Evolutionary conservation across 2,329 filamentous ascomycete genomes (phyloP).

Genomic region (Mollisia scopiformis): DNA sequence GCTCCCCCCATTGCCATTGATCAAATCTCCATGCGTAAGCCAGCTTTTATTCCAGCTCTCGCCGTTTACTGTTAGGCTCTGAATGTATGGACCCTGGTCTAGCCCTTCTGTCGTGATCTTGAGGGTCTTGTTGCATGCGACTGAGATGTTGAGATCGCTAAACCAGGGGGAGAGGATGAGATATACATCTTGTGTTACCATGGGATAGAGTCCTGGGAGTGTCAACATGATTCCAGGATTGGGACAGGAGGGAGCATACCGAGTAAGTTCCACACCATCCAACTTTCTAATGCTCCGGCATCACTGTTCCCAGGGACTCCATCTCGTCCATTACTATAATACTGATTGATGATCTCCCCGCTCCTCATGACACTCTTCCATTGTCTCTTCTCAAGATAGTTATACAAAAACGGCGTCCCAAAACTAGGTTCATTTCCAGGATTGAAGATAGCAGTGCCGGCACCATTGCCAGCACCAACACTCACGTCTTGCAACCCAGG

Average conservation of each 20-base stretch:
- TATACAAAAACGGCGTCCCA: slow-evolving; percentile 68
- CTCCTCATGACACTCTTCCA: slow-evolving; percentile 52
- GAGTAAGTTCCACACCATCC: slow-evolving; percentile 34
- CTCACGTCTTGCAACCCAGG: slow-evolving; percentile 39
- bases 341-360: slow-evolving; percentile 66
- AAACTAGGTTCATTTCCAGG: slow-evolving; percentile 71
- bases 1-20: slow-evolving; percentile 28
- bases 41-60: slow-evolving; percentile 24
- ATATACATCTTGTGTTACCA: slow-evolving; percentile 60
- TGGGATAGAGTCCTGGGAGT: slow-evolving; percentile 50
- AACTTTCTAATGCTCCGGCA: slow-evolving; percentile 64
- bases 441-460: slow-evolving; percentile 57
- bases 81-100: slow-evolving; percentile 49
- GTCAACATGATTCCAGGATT: background rate
- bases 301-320: slow-evolving; percentile 75
- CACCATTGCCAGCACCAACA: slow-evolving; percentile 21
- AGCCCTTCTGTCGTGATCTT: slow-evolving; percentile 50
- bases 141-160: slow-evolving; percentile 38
- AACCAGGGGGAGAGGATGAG: slow-evolving; percentile 55
- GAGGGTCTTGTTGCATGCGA: slow-evolving; percentile 39
- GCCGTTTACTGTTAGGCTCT: slow-evolving; percentile 25
- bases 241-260: slow-evolving; percentile 60
- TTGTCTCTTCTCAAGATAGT: slow-evolving; percentile 63
- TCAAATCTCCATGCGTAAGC: slow-evolving; percentile 23
- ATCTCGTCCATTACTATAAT: slow-evolving; percentile 59